Base-by-base conservation (phyloP, 2,329 filamentous ascomycete species). In the Phyllachora maydis region DNA sequence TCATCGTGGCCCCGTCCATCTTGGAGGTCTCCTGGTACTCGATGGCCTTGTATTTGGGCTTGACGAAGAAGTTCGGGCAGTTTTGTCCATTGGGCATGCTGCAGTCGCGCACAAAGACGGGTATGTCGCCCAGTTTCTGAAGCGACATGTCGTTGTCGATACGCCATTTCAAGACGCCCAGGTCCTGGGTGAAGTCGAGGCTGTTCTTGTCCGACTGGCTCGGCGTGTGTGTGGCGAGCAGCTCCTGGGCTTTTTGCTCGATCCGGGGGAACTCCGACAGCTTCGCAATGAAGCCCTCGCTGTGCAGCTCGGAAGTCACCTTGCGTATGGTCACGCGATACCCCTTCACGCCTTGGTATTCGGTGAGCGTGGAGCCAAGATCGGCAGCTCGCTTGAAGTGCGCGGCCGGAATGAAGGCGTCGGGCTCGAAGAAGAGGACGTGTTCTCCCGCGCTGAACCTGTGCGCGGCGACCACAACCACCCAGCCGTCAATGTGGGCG, bases 1-100 rank as follows among this genome's bases (percentile, higher is more conserved):
- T 45, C 41, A 49, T 50, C 8, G 40, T 42, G 1, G 37, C 32
- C 11, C 48, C 49, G 26, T 52, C 49, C 36, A 52, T 41, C 35
- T 52, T 52, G 29, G 40, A 33, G 2, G 41, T 40, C 25, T 48
- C 44, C 23, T 52, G 45, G 28, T 44, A 51, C 5, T 37, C 23
- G 5, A 26, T n/a, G 2, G 20, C 8, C 8, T 16, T 13, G 23
- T 43, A 41, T 18, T 42, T 40, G 3, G 6, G 0, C 14, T 39
- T 38, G 18, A n/a, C 32, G 28, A 43, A 43, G 1, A 41, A 28
- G 24, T 37, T 39, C 2, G 27, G 32, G 26, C 36, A 40, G 16
- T 43, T n/a, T n/a, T n/a, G n/a, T n/a, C n/a, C n/a, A n/a, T n/a
- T n/a, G n/a, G n/a, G n/a, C n/a, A n/a, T n/a, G n/a, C n/a, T n/a